Percentiles rank a stretch among this genome's conserved stretches.
Conservation (phyloP, 805 yeast genomes). For the Candida anglica region DNA sequence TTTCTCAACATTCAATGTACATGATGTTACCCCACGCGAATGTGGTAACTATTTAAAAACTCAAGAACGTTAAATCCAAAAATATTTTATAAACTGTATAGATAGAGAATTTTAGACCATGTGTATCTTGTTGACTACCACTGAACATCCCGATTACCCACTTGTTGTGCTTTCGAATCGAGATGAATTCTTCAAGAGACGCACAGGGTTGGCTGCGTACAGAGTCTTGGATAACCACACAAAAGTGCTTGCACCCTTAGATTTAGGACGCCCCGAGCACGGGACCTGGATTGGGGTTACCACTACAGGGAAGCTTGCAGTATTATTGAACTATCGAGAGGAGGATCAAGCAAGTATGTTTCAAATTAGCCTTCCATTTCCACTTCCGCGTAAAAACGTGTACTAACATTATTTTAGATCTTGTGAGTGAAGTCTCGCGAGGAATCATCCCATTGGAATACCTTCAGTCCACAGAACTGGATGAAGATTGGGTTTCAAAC, state of each 20-base stretch:
- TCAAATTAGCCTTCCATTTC: conserved; percentile 2
- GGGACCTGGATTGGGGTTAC: conserved; percentile 93
- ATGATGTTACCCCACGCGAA: too few relatives aligned
- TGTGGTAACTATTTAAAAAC: too few relatives aligned
- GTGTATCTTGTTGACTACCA: conserved; percentile 77
- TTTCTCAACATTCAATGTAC: too few relatives aligned
- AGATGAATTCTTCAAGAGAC: conserved; percentile 77
- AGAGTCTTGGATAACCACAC: conserved; percentile 27
- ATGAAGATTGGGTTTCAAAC: conserved; percentile 42
- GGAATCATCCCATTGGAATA: conserved; percentile 49
- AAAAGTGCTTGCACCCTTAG: conserved; percentile 62
- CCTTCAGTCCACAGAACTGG: conserved; percentile 25
- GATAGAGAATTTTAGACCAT: too few relatives aligned
- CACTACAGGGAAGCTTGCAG: conserved; percentile 57
- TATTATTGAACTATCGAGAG: conserved; percentile 73
- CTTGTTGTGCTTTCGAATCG: conserved; percentile 76
- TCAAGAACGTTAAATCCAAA: too few relatives aligned
- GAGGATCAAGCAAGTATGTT: conserved; percentile 16
- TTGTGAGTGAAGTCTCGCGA: conserved; percentile 41
- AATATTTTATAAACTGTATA: too few relatives aligned
- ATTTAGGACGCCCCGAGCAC: conserved; percentile 64
- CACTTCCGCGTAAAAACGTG: neutral
- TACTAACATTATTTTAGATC: conserved; percentile 14
- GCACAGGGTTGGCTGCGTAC: conserved; percentile 57
- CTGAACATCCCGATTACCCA: conserved; percentile 69